phyloP scores from a whole-genome alignment of 441 rosid genomes.

The Aleurites moluccanus region DNA sequence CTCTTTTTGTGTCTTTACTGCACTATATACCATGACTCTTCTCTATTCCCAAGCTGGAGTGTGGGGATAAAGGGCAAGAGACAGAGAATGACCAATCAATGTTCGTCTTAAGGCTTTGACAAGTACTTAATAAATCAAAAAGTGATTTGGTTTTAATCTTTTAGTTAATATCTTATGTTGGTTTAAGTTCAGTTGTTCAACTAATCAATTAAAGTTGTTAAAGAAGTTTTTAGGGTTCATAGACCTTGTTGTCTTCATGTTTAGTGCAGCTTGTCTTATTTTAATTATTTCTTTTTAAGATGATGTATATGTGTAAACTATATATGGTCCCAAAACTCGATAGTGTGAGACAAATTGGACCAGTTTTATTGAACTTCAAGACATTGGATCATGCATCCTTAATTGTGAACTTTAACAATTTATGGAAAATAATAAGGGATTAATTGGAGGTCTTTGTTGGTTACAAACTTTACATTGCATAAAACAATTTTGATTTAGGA shows the following conservation, averaged over 20 bases:
- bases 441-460: neutral
- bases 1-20: constrained; percentile 33
- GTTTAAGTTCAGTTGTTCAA: constrained; percentile 17
- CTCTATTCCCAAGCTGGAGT: constrained; percentile 31
- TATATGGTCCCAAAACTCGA: constrained; percentile 30
- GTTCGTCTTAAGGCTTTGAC: neutral
- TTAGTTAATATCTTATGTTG: neutral
- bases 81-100: constrained; percentile 40
- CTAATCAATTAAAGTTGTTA: constrained; percentile 18
- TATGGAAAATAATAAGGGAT: neutral
- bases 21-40: constrained; percentile 21
- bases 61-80: constrained; percentile 7
- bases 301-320: neutral
- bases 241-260: neutral
- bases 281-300: neutral
- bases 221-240: neutral
- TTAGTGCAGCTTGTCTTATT: neutral
- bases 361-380: constrained; percentile 8
- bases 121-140: neutral
- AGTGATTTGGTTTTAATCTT: neutral
- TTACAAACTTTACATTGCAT: neutral
- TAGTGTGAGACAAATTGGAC: constrained; percentile 14
- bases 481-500: too few relatives aligned
- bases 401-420: too few relatives aligned
- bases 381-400: neutral